These are phyloP conservation scores for Vaccinium myrtillus DNA, from an alignment of 148 eudicot species.

Conservation along the genomic window DNA sequence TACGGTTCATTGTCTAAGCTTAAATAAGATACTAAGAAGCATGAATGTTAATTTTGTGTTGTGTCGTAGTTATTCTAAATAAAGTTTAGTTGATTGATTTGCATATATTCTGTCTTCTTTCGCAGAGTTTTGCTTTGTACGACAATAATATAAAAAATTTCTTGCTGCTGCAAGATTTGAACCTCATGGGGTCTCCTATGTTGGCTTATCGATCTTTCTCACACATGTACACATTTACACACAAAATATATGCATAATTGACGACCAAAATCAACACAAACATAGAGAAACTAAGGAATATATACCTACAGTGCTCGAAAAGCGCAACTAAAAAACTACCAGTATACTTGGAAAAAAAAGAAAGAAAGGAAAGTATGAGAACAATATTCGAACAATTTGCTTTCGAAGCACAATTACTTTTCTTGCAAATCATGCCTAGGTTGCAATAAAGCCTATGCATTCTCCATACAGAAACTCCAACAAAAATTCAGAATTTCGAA, in stretches of 20 bases:
- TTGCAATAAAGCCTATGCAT: background rate
- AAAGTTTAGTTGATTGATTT: background rate
- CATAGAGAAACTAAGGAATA: background rate
- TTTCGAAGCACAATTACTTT: background rate
- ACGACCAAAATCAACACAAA: background rate
- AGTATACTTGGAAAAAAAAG: too few species aligned
- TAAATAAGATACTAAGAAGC: too few species aligned
- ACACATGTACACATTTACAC: background rate
- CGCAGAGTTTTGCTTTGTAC: background rate
- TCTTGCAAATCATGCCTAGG: background rate
- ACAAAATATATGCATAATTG: background rate
- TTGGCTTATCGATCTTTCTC: background rate
- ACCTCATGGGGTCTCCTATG: background rate
- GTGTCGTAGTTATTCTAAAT: background rate
- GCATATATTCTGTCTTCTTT: background rate
- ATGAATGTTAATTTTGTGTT: background rate
- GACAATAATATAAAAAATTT: background rate
- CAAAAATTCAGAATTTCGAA: background rate
- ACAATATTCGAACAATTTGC: background rate
- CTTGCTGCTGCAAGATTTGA: background rate
- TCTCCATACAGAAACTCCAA: background rate
- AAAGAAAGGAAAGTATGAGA: background rate
- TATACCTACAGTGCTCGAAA: too few species aligned
- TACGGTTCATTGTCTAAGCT: too few species aligned
- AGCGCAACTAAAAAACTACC: too few species aligned